Conservation (phyloP, 2,329 filamentous ascomycete species). For the Colletotrichum sp. region DNA sequence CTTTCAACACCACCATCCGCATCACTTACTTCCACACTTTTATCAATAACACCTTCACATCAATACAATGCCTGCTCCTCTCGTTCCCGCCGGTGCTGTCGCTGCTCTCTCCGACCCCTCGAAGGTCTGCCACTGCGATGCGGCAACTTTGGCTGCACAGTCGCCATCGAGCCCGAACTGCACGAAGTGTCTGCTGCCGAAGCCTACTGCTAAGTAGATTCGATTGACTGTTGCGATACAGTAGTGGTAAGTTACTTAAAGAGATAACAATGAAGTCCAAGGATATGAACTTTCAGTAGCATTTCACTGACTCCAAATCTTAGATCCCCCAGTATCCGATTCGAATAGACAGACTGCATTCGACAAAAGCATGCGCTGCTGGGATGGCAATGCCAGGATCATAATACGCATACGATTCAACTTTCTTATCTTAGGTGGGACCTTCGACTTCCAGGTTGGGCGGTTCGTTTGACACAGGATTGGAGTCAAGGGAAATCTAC, state of each 20-base stretch:
- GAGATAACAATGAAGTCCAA: not conserved
- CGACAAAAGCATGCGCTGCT: not conserved
- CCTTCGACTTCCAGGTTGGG: not conserved
- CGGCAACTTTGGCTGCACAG: not conserved
- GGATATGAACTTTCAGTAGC: not conserved
- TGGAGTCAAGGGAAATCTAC: not conserved
- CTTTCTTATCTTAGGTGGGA: not conserved
- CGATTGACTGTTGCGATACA: not conserved
- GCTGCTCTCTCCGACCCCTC: not conserved
- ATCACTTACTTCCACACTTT: not conserved
- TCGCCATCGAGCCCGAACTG: not conserved
- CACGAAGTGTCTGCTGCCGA: not conserved
- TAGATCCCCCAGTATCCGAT: not conserved
- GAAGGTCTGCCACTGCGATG: not conserved
- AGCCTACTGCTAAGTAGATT: not conserved
- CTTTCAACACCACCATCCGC: not conserved
- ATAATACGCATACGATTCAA: not conserved
- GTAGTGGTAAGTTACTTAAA: not conserved
- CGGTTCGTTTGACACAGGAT: not conserved
- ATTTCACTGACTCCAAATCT: not conserved
- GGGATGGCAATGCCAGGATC: not conserved
- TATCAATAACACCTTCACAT: accelerated
- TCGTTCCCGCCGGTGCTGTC: not conserved
- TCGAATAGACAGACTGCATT: not conserved
- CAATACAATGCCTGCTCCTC: not conserved